phyloP scores from a whole-genome alignment of 305 asterid species.

The Rubia peregrina region DNA sequence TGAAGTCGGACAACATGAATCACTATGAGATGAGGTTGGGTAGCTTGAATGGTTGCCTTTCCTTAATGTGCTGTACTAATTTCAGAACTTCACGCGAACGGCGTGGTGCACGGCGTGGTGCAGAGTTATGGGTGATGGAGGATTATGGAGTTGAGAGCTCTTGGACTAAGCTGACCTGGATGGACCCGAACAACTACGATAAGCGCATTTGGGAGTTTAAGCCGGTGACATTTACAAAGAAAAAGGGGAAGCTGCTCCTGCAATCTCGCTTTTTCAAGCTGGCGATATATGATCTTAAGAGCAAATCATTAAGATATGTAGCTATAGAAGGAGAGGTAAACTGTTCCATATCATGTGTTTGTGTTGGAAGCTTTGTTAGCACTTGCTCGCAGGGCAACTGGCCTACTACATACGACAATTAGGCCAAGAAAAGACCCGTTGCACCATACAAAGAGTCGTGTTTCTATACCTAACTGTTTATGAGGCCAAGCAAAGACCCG shows the following conservation, averaged over 20 bases:
- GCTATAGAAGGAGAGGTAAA: neutral
- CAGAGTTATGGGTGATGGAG: constrained; percentile 1
- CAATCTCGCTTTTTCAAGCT: neutral
- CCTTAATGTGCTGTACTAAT: neutral
- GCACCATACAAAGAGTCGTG: too few relatives aligned
- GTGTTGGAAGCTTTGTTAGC: neutral
- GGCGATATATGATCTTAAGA: neutral
- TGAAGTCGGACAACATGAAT: too few relatives aligned
- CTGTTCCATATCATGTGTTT: neutral
- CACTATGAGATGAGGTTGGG: neutral
- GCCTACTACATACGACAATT: neutral
- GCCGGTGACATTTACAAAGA: neutral
- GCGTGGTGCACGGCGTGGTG: neutral
- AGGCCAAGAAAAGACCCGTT: too few relatives aligned
- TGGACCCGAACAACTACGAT: too few relatives aligned
- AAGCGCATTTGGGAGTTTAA: neutral
- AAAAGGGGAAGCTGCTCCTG: neutral
- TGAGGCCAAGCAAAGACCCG: too few relatives aligned
- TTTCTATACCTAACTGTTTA: too few relatives aligned
- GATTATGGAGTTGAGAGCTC: constrained; percentile 1
- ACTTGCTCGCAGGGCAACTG: neutral
- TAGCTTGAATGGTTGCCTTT: neutral
- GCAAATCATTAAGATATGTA: neutral
- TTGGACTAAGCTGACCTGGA: constrained; percentile 4
- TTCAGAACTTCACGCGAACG: neutral